Evolutionary conservation across 495 filamentous ascomycete genomes (phyloP), one percentile per base, ranked within the genome.

Genomic region (Neurospora sp.): DNA sequence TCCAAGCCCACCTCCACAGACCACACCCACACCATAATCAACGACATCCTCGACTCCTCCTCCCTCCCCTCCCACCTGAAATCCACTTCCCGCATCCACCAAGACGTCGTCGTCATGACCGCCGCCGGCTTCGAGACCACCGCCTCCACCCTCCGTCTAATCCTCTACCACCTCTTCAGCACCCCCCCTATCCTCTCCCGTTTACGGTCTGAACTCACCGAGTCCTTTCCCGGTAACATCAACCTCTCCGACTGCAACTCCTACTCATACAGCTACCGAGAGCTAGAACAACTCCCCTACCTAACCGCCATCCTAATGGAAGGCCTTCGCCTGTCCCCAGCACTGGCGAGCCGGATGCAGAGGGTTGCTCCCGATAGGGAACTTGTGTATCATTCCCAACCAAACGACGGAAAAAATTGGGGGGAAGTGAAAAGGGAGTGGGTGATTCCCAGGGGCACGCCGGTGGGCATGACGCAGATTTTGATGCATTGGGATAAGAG

Each of bases 391-490:
- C 39, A 38, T 2, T 71, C 74, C 7, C 13, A 42, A 19, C 40
- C 40, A 8, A n/a, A 19, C 40, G 17, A 43, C 40, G 40, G 17
- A 19, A 19, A n/a, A 15, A 40, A 15, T 40, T 11, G 17, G 42
- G 19, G 19, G 42, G 15, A 19, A n/a, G 15, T 19, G 19, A n/a
- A 7, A 10, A 54, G 13, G 21, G 75, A 85, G 11, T 88, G 85
- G 84, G 73, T 74, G 5, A 88, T 88, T 66, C 86, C 85, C 2
- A 76, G 82, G 1, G 85, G 84, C 7, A 80, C 78, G 15, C 76
- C 80, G 3, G 75, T 81, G 4, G 79, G 77, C 13, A 84, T 84
- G 81, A 81, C 82, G 4, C 39, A 73, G 6, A 28, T 81, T 4
- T 42, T 82, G 9, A 71, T 85, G 69, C 82, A 83, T 28, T 70